Percentiles rank a stretch among this genome's conserved stretches.
Evolutionary conservation across 441 rosid genomes (phyloP).

Genomic region (Populus hybrid): DNA sequence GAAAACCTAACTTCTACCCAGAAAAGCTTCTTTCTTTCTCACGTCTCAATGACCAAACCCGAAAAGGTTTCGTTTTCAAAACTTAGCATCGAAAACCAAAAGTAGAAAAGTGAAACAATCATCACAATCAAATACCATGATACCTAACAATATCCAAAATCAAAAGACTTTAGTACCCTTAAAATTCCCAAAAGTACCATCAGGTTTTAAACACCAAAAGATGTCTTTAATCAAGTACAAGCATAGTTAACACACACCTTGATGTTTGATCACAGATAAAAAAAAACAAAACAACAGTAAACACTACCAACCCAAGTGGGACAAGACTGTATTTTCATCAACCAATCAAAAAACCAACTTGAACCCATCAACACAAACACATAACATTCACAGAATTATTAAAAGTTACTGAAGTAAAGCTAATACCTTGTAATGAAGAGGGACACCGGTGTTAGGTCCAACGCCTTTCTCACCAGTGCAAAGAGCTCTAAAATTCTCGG

Average conservation of each 20-base stretch:
- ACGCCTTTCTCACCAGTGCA: conserved; percentile 92
- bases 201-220: background rate
- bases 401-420: background rate
- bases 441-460: conserved; percentile 69
- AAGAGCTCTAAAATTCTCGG: conserved; percentile 87
- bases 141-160: background rate
- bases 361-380: background rate
- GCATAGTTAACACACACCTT: background rate
- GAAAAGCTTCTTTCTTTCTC: background rate
- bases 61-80: background rate
- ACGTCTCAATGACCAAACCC: background rate
- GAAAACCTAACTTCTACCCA: background rate
- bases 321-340: background rate
- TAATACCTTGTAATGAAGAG: conserved; percentile 88
- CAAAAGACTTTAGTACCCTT: conserved; percentile 11
- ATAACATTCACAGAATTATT: background rate
- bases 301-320: background rate
- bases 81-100: background rate
- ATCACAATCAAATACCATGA: background rate
- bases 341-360: background rate
- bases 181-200: background rate
- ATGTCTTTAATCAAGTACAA: background rate
- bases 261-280: background rate
- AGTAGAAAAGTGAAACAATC: background rate
- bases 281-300: background rate